Evolutionary conservation across 2,329 filamentous ascomycete species (phyloP).

Genomic region (Ceratocystis colombiana): DNA sequence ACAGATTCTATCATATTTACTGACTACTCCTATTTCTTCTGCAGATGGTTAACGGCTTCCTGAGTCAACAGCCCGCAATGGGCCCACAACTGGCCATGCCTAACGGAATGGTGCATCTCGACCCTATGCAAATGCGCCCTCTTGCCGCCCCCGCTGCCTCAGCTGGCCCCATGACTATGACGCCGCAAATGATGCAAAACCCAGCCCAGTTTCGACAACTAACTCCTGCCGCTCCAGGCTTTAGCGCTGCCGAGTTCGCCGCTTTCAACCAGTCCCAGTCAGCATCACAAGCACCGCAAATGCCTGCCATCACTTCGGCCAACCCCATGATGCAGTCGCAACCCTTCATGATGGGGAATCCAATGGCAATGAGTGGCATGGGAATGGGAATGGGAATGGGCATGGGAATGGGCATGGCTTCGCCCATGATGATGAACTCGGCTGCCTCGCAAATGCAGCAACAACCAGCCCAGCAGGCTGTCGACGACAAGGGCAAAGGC

Average conservation of each 20-base stretch:
- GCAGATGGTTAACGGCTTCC: conserved; percentile 87
- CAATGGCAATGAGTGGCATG: conserved; percentile 48
- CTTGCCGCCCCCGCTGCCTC: conserved; percentile 15
- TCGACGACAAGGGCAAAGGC: conserved; percentile 65
- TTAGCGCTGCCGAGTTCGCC: conserved; percentile 76
- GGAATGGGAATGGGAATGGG: conserved; percentile 35
- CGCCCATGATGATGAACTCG: conserved; percentile 49
- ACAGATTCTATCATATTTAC: neutral
- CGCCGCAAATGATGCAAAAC: conserved; percentile 37
- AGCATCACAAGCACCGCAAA: conserved; percentile 45
- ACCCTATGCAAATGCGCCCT: conserved; percentile 35
- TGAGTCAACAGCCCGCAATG: conserved; percentile 62
- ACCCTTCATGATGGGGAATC: conserved; percentile 39
- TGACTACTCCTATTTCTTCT: conserved; percentile 21
- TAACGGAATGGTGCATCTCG: conserved; percentile 40
- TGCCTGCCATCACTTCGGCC: conserved; percentile 41
- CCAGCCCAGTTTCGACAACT: conserved; percentile 26
- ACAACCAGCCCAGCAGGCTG: conserved; percentile 39
- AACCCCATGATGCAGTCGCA: conserved; percentile 26
- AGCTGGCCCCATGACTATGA: conserved; percentile 45
- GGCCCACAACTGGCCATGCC: conserved; percentile 47
- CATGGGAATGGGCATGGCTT: conserved; percentile 43
- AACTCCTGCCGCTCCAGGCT: conserved; percentile 46
- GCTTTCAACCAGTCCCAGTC: conserved; percentile 65
- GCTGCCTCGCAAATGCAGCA: conserved; percentile 2